phyloP scores from a whole-genome alignment of 2,329 filamentous ascomycete genomes.

The Calonectria fujianensis region DNA sequence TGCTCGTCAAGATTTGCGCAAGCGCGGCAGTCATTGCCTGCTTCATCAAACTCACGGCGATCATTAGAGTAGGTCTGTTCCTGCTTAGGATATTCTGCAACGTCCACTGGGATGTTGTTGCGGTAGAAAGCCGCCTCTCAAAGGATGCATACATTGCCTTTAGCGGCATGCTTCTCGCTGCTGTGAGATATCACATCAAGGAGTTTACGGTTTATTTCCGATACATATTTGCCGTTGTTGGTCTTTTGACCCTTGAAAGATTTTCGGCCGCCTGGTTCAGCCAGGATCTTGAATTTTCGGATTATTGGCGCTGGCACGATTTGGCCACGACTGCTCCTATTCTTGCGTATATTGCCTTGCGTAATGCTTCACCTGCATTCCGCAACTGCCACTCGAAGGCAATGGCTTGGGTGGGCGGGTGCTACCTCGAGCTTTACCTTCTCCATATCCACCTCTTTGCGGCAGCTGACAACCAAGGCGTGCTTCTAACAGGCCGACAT shows the following conservation, averaged over 20 bases:
- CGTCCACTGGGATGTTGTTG: constrained; percentile 68
- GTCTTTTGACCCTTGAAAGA: constrained; percentile 66
- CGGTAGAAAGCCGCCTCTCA: constrained; percentile 68
- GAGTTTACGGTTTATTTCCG: constrained; percentile 57
- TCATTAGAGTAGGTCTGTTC: constrained; percentile 47
- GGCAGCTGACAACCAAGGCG: constrained; percentile 73
- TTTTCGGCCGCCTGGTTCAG: constrained; percentile 55
- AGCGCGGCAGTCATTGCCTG: constrained; percentile 63
- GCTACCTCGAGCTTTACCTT: constrained; percentile 75
- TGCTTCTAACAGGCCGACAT: constrained; percentile 55
- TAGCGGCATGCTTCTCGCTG: constrained; percentile 70
- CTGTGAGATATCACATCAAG: constrained; percentile 52
- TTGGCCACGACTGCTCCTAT: constrained; percentile 66
- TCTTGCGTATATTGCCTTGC: constrained; percentile 70
- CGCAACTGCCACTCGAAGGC: constrained; percentile 61
- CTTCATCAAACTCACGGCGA: constrained; percentile 45
- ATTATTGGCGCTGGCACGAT: constrained; percentile 13
- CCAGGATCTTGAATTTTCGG: constrained; percentile 71
- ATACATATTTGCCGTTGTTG: constrained; percentile 68
- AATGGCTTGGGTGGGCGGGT: constrained; percentile 71
- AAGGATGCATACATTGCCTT: constrained; percentile 75
- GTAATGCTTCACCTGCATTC: constrained; percentile 62
- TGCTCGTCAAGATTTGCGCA: constrained; percentile 70
- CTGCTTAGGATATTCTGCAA: constrained; percentile 61
- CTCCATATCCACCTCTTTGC: constrained; percentile 78